phyloP scores from a whole-genome alignment of 148 eudicot species.

The Rhododendron griersonianum region DNA sequence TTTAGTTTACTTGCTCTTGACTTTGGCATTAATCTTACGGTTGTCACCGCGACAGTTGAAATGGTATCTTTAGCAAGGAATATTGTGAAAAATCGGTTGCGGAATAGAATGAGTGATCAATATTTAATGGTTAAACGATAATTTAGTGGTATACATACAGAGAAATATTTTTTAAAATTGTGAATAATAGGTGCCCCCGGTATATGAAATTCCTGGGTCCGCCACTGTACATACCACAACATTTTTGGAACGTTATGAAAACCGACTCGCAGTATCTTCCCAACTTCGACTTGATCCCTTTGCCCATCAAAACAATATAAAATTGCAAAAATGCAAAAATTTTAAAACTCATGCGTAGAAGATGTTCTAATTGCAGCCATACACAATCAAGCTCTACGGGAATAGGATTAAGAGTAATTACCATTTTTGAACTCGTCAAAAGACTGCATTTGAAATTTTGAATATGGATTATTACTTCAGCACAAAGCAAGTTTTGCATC shows the following conservation, averaged over 20 bases:
- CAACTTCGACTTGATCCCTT: slow-evolving; percentile 47
- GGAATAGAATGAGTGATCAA: too few species aligned
- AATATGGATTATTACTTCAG: not conserved
- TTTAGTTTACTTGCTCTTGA: too few species aligned
- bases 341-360: not conserved
- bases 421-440: not conserved
- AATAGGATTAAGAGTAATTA: not conserved
- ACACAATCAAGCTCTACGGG: not conserved
- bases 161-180: too few species aligned
- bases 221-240: too few species aligned
- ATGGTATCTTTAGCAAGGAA: too few species aligned
- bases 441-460: not conserved
- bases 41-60: too few species aligned
- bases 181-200: too few species aligned
- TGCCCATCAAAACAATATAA: slow-evolving; percentile 51
- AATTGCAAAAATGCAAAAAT: not conserved
- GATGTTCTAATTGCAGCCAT: not conserved
- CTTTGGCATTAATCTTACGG: too few species aligned
- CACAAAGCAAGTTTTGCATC: not conserved
- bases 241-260: slow-evolving; percentile 8
- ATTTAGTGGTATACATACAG: too few species aligned
- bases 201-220: too few species aligned
- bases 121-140: too few species aligned
- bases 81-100: too few species aligned
- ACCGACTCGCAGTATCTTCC: slow-evolving; percentile 43